phyloP scores from a whole-genome alignment of 2,329 filamentous ascomycete species.

The Graphiopsis chlorocephala region DNA sequence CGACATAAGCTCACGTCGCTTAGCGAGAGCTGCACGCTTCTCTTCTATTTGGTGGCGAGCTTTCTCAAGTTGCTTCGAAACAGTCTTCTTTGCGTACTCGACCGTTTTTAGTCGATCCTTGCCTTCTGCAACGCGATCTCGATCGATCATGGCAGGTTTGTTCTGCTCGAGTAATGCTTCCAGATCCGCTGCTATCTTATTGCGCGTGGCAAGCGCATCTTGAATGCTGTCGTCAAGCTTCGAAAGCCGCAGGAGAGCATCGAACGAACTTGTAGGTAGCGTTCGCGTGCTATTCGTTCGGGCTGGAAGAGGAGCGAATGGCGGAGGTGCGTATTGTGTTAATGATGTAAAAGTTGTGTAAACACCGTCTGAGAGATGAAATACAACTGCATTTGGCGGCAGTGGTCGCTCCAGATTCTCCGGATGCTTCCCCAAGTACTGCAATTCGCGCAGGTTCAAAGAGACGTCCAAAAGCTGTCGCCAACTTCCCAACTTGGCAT shows the following conservation, averaged over 20 bases:
- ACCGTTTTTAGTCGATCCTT: constrained; percentile 45
- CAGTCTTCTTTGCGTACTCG: constrained; percentile 55
- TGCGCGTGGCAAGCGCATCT: constrained; percentile 76
- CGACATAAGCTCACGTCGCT: constrained; percentile 65
- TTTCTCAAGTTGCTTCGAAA: constrained; percentile 64
- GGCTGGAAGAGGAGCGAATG: constrained; percentile 16
- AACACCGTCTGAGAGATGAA: constrained; percentile 81
- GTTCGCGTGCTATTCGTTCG: constrained; percentile 39
- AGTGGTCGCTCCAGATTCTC: constrained; percentile 67
- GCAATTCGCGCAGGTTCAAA: constrained; percentile 68
- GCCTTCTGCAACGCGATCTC: constrained; percentile 40
- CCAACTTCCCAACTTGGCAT: constrained; percentile 52
- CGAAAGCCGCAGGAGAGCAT: constrained; percentile 79
- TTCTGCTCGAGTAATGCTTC: constrained; percentile 49
- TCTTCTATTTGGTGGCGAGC: constrained; percentile 64
- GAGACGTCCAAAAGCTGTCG: constrained; percentile 69
- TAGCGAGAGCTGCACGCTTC: constrained; percentile 62
- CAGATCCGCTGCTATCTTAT: constrained; percentile 74
- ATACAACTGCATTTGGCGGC: constrained; percentile 77
- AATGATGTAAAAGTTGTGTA: constrained; percentile 57
- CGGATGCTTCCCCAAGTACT: constrained; percentile 69
- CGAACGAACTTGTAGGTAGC: constrained; percentile 76
- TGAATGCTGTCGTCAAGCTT: constrained; percentile 89
- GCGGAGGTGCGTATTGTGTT: constrained; percentile 23
- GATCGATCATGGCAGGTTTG: constrained; percentile 35